Base-by-base conservation (phyloP, 331 rosid genomes). In the Erythrophleum ivorense region DNA sequence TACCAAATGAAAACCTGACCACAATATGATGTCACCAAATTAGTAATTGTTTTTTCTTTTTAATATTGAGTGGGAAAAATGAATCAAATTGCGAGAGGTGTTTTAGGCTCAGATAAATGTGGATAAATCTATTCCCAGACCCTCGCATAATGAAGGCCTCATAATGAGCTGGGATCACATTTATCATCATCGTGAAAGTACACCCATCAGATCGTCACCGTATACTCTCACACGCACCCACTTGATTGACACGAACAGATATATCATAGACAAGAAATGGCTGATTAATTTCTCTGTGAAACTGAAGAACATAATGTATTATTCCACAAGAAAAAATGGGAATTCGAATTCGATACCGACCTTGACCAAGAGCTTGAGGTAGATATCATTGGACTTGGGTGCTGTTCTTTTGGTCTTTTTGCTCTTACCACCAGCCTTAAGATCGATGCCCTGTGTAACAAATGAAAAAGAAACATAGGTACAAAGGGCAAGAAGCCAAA, bases 351-450 rank as follows among this genome's bases (percentile, higher is more conserved):
- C 1, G 21, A 80, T 14, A 73, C 48, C 3, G 0, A 87, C 90
- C 90, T 87, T 87, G 36, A 87, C 90, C 74, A 87, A 71, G 21
- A 87, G 90, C 77, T 87, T 87, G 64, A 94, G 97, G 69, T 94
- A 94, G 82, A 94, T 90, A 88, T 94, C 98, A 33, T 94, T 88
- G 84, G 98, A 94, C 68, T 90, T 94, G 2, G 98, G 98, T 43
- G 98, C 97, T 0, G 98, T 94, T 63, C 98, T 84, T 68, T 90
- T 94, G 53, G 94, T 70, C 81, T 91, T 92, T 85, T 94, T 94
- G 88, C 87, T 86, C 92, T 94, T 94, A 70, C 98, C 98, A 78
- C 98, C 98, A 0, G 98, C 98, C 16, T 90, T 90, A 4, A 94
- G 88, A 91, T 94, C 98, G 86, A 94, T 94, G 10, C 98, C 98